A percentile compares a stretch with the other conserved stretches of the same genome.
These are phyloP conservation scores for Stagonosporopsis cucurbitacearum DNA, from an alignment of 2,329 filamentous ascomycete genomes.

Conservation along the genomic window DNA sequence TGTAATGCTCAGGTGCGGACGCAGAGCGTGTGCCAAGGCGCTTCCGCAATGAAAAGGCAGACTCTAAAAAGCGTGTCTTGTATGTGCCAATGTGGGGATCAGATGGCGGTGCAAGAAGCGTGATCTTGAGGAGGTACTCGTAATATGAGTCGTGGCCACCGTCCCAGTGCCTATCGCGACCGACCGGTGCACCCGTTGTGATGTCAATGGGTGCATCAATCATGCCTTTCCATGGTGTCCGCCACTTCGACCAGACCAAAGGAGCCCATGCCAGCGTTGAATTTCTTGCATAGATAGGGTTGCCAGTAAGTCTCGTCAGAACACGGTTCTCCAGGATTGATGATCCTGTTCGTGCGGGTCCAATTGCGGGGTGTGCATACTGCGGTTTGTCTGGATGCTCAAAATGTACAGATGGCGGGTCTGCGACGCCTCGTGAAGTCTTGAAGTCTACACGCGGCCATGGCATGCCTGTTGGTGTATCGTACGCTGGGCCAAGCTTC, in stretches of 20 bases:
- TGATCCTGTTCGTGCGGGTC: conserved; percentile 52
- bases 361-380: conserved; percentile 47
- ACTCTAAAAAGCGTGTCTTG: conserved; percentile 41
- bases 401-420: conserved; percentile 37
- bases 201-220: conserved; percentile 54
- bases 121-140: conserved; percentile 52
- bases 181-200: conserved; percentile 49
- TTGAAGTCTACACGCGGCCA: conserved; percentile 55
- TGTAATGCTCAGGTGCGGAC: conserved; percentile 38
- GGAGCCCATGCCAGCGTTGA: conserved; percentile 54
- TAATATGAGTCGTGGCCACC: conserved; percentile 54
- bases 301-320: conserved; percentile 50
- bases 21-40: conserved; percentile 47
- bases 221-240: conserved; percentile 50
- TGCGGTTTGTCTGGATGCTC: conserved; percentile 40
- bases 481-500: conserved; percentile 49
- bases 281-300: conserved; percentile 50
- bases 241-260: conserved; percentile 54
- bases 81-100: conserved; percentile 47
- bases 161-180: conserved; percentile 52
- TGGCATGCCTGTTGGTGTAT: conserved; percentile 52
- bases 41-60: conserved; percentile 47
- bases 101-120: conserved; percentile 44
- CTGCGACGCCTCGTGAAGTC: conserved; percentile 40
- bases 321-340: conserved; percentile 55